Percentiles rank a stretch among this genome's conserved stretches.
These are phyloP conservation scores for Synchytrium microbalum DNA, from an alignment of 371 early-diverging fungal species.

Conservation along the genomic window DNA sequence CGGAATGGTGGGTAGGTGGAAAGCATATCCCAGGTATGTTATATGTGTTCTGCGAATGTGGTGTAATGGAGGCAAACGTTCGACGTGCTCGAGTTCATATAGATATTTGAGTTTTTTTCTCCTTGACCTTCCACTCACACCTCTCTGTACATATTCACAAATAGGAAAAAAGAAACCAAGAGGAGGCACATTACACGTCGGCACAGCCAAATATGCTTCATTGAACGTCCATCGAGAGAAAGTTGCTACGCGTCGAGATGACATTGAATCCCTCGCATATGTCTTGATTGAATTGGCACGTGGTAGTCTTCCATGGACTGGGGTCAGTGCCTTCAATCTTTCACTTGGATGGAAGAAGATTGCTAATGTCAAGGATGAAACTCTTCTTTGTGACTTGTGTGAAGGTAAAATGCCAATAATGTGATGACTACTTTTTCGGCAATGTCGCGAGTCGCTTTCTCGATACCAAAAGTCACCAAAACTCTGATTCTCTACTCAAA, in stretches of 20 bases:
- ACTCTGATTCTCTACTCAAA: too few species aligned
- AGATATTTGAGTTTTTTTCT: too few species aligned
- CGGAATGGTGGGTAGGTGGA: not conserved
- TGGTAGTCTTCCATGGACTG: conserved; percentile 54
- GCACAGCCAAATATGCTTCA: conserved; percentile 58
- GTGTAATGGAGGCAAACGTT: too few species aligned
- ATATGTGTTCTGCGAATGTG: too few species aligned
- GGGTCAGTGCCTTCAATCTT: conserved; percentile 39
- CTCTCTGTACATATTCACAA: conserved; percentile 90
- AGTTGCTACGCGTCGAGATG: conserved; percentile 53
- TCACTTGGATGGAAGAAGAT: conserved; percentile 49
- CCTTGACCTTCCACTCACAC: conserved; percentile 98
- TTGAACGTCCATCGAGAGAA: conserved; percentile 51
- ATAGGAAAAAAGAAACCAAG: conserved; percentile 88
- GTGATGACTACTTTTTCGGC: too few species aligned
- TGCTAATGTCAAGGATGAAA: conserved; percentile 34
- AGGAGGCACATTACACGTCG: conserved; percentile 60
- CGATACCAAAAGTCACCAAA: conserved; percentile 2
- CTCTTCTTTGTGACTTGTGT: conserved; percentile 34
- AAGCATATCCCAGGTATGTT: not conserved
- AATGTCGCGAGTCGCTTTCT: not conserved
- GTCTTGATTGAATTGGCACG: conserved; percentile 45
- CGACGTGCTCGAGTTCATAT: too few species aligned
- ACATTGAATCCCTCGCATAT: conserved; percentile 54
- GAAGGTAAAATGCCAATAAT: not conserved